phyloP scores from a whole-genome alignment of 2,329 filamentous ascomycete genomes.

The Aspergillus niger region DNA sequence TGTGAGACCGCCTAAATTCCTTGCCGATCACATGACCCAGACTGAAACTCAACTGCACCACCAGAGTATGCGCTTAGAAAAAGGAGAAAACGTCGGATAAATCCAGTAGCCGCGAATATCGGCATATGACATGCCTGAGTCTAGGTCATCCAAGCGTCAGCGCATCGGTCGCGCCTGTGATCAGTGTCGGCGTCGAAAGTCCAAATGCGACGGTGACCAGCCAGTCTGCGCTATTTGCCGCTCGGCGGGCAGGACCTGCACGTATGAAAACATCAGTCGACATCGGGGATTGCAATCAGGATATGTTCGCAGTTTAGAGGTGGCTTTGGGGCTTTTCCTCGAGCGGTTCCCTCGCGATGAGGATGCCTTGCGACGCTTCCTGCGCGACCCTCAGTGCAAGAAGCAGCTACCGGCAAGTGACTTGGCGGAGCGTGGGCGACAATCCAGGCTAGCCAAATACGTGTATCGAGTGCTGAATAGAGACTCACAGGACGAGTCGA shows the following conservation, averaged over 20 bases:
- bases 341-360: not conserved
- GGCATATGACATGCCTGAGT: not conserved
- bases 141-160: constrained; percentile 11
- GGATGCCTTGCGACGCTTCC: not conserved
- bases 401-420: constrained; percentile 35
- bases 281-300: constrained; percentile 70
- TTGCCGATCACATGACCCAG: not conserved
- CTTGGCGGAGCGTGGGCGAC: not conserved
- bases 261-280: constrained; percentile 35
- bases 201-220: constrained; percentile 70
- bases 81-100: too few species aligned
- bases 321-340: constrained; percentile 58
- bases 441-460: constrained; percentile 10
- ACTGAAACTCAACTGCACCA: not conserved
- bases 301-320: constrained; percentile 70
- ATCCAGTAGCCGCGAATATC: not conserved
- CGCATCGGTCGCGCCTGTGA: constrained; percentile 57
- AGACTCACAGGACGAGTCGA: not conserved
- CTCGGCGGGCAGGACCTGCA: constrained; percentile 19
- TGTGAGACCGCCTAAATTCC: not conserved
- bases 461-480: not conserved
- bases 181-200: constrained; percentile 65
- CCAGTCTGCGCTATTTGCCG: constrained; percentile 65
- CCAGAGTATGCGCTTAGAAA: not conserved
- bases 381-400: not conserved